A percentile compares a stretch with the other conserved stretches of the same genome.
These are phyloP conservation scores for Sporobolomyces phaffii DNA, from an alignment of 768 basidiomycete genomes.

Conservation along the genomic window DNA sequence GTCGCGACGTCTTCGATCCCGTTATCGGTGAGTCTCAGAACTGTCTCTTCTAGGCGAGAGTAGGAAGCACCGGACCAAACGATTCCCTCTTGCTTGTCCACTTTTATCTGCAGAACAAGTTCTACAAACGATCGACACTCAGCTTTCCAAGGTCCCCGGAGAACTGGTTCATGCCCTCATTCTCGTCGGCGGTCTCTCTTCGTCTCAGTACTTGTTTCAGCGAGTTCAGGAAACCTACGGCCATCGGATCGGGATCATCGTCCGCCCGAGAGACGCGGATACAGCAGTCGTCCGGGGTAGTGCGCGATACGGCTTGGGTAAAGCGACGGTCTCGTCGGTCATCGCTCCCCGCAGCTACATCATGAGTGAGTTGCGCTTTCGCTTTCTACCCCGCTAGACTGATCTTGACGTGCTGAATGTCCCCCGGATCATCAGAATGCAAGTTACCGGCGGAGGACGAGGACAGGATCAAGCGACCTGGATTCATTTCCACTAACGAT, in stretches of 20 bases:
- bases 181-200: constrained; percentile 82
- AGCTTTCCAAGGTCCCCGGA: constrained; percentile 49
- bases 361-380: constrained; percentile 23
- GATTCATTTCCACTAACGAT: constrained; percentile 61
- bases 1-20: constrained; percentile 80
- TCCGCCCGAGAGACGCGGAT: constrained; percentile 75
- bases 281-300: constrained; percentile 66
- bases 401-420: not conserved
- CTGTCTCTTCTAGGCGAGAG: too few species aligned
- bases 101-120: constrained; percentile 57
- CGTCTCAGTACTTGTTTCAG: constrained; percentile 73
- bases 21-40: constrained; percentile 58
- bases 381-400: too few species aligned
- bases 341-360: constrained; percentile 27
- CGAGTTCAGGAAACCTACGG: constrained; percentile 60
- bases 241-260: constrained; percentile 63
- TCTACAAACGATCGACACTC: constrained; percentile 68
- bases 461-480: constrained; percentile 70
- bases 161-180: constrained; percentile 72
- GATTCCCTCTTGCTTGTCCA: too few species aligned
- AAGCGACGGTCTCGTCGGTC: constrained; percentile 16
- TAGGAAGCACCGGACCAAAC: too few species aligned
- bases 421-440: constrained; percentile 50
- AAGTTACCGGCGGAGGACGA: constrained; percentile 83
- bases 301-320: constrained; percentile 43